Base-by-base conservation (phyloP, 805 yeast genomes). In the Yarrowia alimentaria region DNA sequence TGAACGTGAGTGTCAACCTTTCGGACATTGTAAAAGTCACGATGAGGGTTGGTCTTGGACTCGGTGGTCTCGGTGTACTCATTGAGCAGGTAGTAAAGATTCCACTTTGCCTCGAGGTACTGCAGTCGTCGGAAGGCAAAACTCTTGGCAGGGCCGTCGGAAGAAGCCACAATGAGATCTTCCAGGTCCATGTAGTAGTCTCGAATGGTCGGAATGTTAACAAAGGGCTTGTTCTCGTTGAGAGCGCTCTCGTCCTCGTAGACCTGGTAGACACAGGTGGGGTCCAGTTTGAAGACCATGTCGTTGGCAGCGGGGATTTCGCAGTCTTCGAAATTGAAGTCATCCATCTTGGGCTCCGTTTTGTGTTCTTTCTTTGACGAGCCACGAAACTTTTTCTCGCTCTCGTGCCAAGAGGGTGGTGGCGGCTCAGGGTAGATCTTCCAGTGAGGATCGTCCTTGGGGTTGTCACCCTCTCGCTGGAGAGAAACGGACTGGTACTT, bases 1-100 rank as follows among this genome's bases (percentile, higher is more conserved):
- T 93, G 99, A 60, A 93, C 96, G 74, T 93, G 99, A 14, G 98
- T 93, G 64, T 91, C 99, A 29, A 93, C 97, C 65, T 91, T 91
- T 70, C 98, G 80, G 34, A 89, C 96, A 62, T 91, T 91, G 70
- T 91, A 91, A 64, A 91, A 93, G 67, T 91, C 99, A 66, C 99
- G 81, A 65, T 93, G 99, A 4, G 98, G 98, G 58, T 90, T 90
- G 54, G 81, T 79, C 68, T 93, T 93, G 8, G 95, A 83, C 56
- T 86, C 93, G 13, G 90, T 81, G 14, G 83, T 84, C 66, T 93
- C 99, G 62, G 88, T 93, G 64, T 86, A 90, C 63, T 91, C 98
- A 64, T 93, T 93, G 59, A 91, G 72, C 55, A 93, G 68, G 55
- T 79, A 78, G 70, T 91, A 93, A 68, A 93, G 68, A 65, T 90